Percentiles rank a stretch among this genome's conserved stretches.
Conservation (phyloP, 441 rosid species). For the Pelargonium australe region DNA sequence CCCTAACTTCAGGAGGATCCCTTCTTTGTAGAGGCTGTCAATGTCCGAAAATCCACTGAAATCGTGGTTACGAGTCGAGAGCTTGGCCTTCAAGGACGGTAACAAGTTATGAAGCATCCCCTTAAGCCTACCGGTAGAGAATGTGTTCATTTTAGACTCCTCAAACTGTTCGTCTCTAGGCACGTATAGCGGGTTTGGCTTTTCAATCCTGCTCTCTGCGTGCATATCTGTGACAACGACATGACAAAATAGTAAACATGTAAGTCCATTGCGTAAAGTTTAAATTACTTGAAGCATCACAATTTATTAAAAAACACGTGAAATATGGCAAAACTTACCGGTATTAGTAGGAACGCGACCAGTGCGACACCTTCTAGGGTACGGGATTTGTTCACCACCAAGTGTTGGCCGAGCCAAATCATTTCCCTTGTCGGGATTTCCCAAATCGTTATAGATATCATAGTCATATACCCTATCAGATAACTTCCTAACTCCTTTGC, state of each 20-base stretch:
- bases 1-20: constrained; percentile 70
- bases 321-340: constrained; percentile 28
- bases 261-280: not conserved
- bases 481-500: constrained; percentile 61
- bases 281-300: no score
- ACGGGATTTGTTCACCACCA: constrained; percentile 64
- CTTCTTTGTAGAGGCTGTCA: constrained; percentile 77
- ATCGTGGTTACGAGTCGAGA: constrained; percentile 54
- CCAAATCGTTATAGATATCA: constrained; percentile 79
- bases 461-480: constrained; percentile 77
- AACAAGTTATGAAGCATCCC: constrained; percentile 66
- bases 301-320: not conserved
- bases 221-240: constrained; percentile 29
- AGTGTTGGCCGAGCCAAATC: constrained; percentile 58
- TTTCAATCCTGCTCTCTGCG: constrained; percentile 78
- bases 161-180: constrained; percentile 93
- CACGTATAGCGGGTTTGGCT: constrained; percentile 76
- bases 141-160: constrained; percentile 57
- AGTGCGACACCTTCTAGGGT: constrained; percentile 88
- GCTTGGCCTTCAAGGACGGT: constrained; percentile 68
- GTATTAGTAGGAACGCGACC: constrained; percentile 58
- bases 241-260: not conserved
- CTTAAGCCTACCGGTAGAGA: constrained; percentile 65
- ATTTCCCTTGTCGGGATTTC: constrained; percentile 69
- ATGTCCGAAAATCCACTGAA: constrained; percentile 61